A percentile compares a stretch with the other conserved stretches of the same genome.
Evolutionary conservation across 768 basidiomycete genomes (phyloP).

Genomic region (Termitomyces sp.): DNA sequence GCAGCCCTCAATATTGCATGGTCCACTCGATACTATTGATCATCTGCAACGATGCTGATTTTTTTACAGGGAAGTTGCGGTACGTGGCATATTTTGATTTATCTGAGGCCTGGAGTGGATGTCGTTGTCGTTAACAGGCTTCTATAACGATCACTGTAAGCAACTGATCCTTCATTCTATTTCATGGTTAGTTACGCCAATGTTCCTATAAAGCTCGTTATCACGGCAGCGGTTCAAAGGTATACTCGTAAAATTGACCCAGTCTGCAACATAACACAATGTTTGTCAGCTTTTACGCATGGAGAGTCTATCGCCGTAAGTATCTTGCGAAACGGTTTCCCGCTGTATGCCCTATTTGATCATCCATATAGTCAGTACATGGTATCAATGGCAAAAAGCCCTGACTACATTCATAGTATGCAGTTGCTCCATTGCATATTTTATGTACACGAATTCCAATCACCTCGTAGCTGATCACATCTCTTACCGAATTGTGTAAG

Average conservation of each 20-base stretch:
- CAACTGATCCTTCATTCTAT: neutral
- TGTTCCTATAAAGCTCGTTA: neutral
- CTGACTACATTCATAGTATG: neutral
- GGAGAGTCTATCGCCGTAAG: neutral
- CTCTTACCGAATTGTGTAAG: neutral
- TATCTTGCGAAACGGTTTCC: too few species aligned
- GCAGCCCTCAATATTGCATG: too few species aligned
- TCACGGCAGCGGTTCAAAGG: neutral
- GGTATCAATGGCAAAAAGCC: neutral
- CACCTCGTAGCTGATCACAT: neutral
- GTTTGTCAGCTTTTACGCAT: neutral
- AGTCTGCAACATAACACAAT: neutral
- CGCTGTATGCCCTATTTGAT: neutral
- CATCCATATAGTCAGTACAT: neutral
- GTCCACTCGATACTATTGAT: neutral
- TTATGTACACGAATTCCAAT: neutral
- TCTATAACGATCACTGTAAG: neutral
- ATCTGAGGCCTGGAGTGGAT: neutral
- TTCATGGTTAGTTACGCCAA: neutral
- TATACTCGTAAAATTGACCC: neutral
- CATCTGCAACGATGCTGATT: neutral
- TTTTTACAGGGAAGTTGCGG: neutral
- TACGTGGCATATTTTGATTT: neutral
- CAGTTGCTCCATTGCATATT: neutral
- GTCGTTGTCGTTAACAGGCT: neutral